phyloP scores from a whole-genome alignment of 179 eudicot genomes.

The Spinacia oleracea region DNA sequence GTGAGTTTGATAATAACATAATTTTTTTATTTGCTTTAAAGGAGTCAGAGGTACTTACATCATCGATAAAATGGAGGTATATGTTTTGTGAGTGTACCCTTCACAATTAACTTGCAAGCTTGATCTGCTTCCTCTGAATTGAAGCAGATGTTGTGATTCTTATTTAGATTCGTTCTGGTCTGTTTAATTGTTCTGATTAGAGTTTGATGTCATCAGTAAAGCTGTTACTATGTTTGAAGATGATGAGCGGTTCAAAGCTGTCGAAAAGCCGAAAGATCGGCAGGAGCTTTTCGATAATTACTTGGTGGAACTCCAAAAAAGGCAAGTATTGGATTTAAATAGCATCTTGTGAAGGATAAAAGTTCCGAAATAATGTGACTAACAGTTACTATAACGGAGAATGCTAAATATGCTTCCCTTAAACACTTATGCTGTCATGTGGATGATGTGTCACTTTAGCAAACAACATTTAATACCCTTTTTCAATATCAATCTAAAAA shows the following conservation, averaged over 20 bases:
- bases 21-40: slow-evolving; percentile 21
- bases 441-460: not conserved
- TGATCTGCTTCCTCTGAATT: slow-evolving; percentile 3
- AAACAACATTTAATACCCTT: not conserved
- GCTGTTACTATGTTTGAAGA: slow-evolving; percentile 83
- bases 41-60: slow-evolving; percentile 90
- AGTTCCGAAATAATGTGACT: not conserved
- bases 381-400: not conserved
- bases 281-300: slow-evolving; percentile 89
- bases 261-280: slow-evolving; percentile 77
- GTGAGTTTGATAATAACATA: slow-evolving; percentile 8
- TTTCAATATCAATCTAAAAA: too few relatives aligned
- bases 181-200: slow-evolving; percentile 22
- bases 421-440: not conserved
- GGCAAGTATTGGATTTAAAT: slow-evolving; percentile 37
- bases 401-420: not conserved
- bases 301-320: slow-evolving; percentile 83
- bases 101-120: slow-evolving; percentile 1
- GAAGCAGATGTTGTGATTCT: slow-evolving; percentile 4
- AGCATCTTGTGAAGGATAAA: not conserved
- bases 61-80: slow-evolving; percentile 92
- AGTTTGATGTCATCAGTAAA: slow-evolving; percentile 57
- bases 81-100: slow-evolving; percentile 16
- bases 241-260: slow-evolving; percentile 92
- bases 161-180: not conserved